phyloP scores from a whole-genome alignment of 1,284 basidiomycete species.

The Agaricales sp. region DNA sequence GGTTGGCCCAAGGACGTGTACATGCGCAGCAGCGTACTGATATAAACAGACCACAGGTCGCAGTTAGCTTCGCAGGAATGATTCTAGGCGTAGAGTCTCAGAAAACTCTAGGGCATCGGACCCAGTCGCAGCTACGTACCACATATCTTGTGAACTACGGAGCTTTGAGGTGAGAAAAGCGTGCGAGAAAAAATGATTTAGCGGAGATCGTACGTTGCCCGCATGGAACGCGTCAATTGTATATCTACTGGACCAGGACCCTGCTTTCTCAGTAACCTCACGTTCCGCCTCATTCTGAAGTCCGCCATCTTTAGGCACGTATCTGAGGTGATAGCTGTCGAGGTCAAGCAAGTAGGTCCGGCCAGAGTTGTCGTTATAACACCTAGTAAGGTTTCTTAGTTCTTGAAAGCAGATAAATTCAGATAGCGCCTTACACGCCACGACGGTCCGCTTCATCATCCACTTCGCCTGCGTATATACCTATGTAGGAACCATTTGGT shows the following conservation, averaged over 20 bases:
- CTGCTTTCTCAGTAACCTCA: too few relatives aligned
- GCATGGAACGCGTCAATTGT: slow-evolving; percentile 79
- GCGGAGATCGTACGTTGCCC: slow-evolving; percentile 59
- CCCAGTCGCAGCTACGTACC: slow-evolving; percentile 25
- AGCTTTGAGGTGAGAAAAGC: slow-evolving; percentile 11
- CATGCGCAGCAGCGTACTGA: slow-evolving; percentile 21
- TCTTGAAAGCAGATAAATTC: too few relatives aligned
- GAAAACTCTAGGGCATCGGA: slow-evolving; percentile 9
- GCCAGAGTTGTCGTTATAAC: slow-evolving; percentile 67
- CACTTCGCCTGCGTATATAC: slow-evolving; percentile 80
- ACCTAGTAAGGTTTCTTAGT: too few relatives aligned
- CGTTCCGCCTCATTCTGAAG: slow-evolving; percentile 18
- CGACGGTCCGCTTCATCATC: slow-evolving; percentile 61
- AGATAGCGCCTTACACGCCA: slow-evolving; percentile 54
- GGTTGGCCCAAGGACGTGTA: not conserved
- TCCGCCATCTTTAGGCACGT: slow-evolving; percentile 18
- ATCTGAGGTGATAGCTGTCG: slow-evolving; percentile 61
- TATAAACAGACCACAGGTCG: slow-evolving; percentile 57
- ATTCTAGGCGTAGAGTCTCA: slow-evolving; percentile 47
- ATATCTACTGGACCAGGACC: slow-evolving; percentile 34
- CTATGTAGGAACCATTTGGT: slow-evolving; percentile 61
- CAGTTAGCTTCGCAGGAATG: slow-evolving; percentile 89
- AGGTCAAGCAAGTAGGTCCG: slow-evolving; percentile 81
- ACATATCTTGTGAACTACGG: slow-evolving; percentile 59
- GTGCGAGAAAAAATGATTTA: slow-evolving; percentile 5